Conservation (phyloP, 2,329 filamentous ascomycete species). For the Penicillium sclerotigenum region DNA sequence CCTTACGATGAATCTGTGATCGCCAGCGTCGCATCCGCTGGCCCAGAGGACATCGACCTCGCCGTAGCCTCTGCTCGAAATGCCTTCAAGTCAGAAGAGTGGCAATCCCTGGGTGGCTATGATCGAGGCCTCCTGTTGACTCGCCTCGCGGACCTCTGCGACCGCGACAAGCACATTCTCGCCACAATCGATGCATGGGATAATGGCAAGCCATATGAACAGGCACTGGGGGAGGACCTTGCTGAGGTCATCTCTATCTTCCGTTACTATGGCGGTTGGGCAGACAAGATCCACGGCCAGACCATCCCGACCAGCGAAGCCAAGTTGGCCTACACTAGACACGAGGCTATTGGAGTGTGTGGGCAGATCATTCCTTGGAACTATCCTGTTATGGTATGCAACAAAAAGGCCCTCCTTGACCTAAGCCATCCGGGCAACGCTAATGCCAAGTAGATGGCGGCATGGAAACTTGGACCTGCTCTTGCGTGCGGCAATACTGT, state of each 20-base stretch:
- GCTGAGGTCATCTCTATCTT: constrained; percentile 8
- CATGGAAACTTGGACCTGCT: constrained; percentile 6
- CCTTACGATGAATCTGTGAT: neutral
- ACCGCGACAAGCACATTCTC: constrained; percentile 11
- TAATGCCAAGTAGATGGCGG: neutral
- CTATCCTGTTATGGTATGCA: neutral
- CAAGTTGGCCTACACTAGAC: constrained; percentile 5
- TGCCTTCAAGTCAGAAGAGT: constrained; percentile 1
- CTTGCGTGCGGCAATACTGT: constrained; percentile 11
- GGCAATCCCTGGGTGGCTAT: neutral
- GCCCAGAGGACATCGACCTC: neutral
- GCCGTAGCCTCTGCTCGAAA: neutral
- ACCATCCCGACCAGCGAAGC: constrained; percentile 51
- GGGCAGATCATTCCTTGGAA: constrained; percentile 9
- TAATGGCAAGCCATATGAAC: constrained; percentile 1
- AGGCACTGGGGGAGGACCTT: constrained; percentile 1
- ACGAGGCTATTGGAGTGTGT: constrained; percentile 1
- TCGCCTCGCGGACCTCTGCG: neutral
- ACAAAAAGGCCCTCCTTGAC: too few species aligned
- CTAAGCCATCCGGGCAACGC: neutral
- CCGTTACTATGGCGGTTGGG: constrained; percentile 81
- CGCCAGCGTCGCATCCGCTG: neutral
- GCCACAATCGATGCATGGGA: constrained; percentile 3
- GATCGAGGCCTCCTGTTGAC: neutral
- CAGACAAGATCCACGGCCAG: constrained; percentile 91